Conservation (phyloP, 345 rosid species). For the Salix viminalis region DNA sequence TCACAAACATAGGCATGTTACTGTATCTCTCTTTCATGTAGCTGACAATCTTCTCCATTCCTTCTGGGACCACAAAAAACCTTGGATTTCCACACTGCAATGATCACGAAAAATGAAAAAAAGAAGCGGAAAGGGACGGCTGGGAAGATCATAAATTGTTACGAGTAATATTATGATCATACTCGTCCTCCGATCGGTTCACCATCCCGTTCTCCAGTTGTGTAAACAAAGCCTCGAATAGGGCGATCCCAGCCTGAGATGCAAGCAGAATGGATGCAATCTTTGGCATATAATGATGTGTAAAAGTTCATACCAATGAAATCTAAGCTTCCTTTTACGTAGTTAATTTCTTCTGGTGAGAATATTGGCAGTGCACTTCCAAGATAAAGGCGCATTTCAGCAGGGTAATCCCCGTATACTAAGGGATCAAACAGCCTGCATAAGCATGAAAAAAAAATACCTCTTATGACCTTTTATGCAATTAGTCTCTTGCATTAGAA, state of each 20-base stretch:
- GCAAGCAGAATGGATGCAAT: conserved; percentile 44
- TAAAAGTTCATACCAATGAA: conserved; percentile 49
- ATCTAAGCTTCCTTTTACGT: conserved; percentile 40
- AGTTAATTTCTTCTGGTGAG: conserved; percentile 22
- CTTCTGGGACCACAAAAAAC: conserved; percentile 42
- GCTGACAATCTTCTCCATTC: conserved; percentile 38
- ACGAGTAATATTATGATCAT: neutral
- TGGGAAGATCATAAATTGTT: neutral
- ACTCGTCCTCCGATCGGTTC: conserved; percentile 34
- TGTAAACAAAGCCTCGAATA: conserved; percentile 32
- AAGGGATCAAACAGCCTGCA: conserved; percentile 41
- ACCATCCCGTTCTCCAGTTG: conserved; percentile 38
- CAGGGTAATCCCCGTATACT: conserved; percentile 47
- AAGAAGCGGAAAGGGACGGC: neutral
- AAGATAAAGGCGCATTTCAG: conserved; percentile 34
- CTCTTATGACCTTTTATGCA: no score
- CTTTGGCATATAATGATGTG: conserved; percentile 38
- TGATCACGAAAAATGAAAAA: neutral
- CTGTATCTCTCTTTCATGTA: conserved; percentile 37
- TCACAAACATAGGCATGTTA: conserved; percentile 40
- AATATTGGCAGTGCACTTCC: conserved; percentile 37
- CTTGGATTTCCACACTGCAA: conserved; percentile 29
- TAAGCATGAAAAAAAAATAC: neutral
- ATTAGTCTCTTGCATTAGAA: no score
- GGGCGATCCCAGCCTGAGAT: conserved; percentile 24